A percentile compares a stretch with the other conserved stretches of the same genome.
phyloP scores from a whole-genome alignment of 2,329 filamentous ascomycete species.

The Pseudogymnoascus sp. region DNA sequence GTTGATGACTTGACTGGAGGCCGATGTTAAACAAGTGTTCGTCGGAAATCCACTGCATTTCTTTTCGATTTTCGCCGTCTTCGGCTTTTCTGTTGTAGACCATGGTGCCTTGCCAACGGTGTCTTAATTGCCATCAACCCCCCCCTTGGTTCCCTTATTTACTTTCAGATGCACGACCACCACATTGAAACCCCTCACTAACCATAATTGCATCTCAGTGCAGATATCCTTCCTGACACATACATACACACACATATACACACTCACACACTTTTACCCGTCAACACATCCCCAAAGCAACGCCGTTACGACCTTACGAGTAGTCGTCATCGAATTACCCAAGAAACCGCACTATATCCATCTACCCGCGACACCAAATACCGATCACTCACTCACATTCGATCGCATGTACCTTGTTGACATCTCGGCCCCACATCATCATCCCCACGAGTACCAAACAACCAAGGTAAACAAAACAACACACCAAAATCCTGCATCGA shows the following conservation, averaged over 20 bases:
- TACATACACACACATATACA: too few species aligned
- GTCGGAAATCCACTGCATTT: constrained; percentile 2
- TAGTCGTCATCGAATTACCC: neutral
- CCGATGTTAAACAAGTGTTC: constrained; percentile 6
- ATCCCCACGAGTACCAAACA: constrained; percentile 7
- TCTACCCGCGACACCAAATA: constrained; percentile 6
- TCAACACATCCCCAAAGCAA: constrained; percentile 5
- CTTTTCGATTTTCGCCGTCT: neutral
- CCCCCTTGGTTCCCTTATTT: neutral
- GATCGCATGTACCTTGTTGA: constrained; percentile 7
- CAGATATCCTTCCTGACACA: constrained; percentile 5
- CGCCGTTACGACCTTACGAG: neutral
- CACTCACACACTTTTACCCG: neutral
- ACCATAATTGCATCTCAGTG: constrained; percentile 1
- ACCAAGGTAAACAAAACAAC: constrained; percentile 4
- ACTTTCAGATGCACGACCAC: constrained; percentile 7
- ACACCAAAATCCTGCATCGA: neutral
- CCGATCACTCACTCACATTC: neutral
- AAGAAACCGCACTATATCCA: neutral
- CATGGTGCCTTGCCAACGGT: constrained; percentile 7
- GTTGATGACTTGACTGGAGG: constrained; percentile 1
- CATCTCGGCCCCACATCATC: constrained; percentile 2
- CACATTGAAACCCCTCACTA: constrained; percentile 5
- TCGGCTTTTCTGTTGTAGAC: neutral
- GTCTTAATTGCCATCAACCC: neutral